These are phyloP conservation scores for Beauveria scarabaeidicola DNA, from an alignment of 2,329 filamentous ascomycete genomes.

Conservation along the genomic window DNA sequence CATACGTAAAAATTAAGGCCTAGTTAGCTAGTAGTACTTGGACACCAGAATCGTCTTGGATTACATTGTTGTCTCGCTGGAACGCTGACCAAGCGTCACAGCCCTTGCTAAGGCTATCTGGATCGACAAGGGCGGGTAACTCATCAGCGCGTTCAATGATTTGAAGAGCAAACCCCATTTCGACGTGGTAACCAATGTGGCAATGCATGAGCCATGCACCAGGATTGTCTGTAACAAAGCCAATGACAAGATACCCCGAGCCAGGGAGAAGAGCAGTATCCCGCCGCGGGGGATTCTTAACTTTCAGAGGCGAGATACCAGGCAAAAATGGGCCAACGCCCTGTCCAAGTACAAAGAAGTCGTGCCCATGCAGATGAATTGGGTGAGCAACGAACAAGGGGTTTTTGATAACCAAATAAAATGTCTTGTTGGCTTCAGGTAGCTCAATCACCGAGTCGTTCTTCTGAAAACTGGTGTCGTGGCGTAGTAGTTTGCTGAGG, in stretches of 20 bases:
- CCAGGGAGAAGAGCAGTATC: constrained; percentile 41
- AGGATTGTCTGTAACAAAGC: constrained; percentile 31
- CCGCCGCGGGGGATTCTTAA: constrained; percentile 39
- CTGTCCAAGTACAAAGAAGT: constrained; percentile 15
- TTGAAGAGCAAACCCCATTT: not conserved
- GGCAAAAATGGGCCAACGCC: constrained; percentile 3
- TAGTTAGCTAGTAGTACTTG: not conserved
- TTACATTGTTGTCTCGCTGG: not conserved
- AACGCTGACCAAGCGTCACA: not conserved
- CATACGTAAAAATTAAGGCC: no score
- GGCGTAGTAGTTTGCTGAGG: not conserved
- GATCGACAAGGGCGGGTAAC: not conserved
- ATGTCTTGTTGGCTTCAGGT: constrained; percentile 11
- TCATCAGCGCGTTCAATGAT: not conserved
- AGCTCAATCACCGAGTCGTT: not conserved
- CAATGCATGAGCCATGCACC: constrained; percentile 53
- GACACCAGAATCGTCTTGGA: not conserved
- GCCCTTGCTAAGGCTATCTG: not conserved
- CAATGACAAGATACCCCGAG: constrained; percentile 39
- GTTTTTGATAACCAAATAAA: constrained; percentile 15
- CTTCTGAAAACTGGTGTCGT: not conserved
- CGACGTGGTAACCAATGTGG: constrained; percentile 55
- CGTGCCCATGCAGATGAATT: constrained; percentile 18
- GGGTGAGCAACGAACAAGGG: constrained; percentile 14
- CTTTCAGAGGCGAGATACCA: not conserved